Base-by-base conservation (phyloP, 305 asterid genomes). In the Plantago coronopus region DNA sequence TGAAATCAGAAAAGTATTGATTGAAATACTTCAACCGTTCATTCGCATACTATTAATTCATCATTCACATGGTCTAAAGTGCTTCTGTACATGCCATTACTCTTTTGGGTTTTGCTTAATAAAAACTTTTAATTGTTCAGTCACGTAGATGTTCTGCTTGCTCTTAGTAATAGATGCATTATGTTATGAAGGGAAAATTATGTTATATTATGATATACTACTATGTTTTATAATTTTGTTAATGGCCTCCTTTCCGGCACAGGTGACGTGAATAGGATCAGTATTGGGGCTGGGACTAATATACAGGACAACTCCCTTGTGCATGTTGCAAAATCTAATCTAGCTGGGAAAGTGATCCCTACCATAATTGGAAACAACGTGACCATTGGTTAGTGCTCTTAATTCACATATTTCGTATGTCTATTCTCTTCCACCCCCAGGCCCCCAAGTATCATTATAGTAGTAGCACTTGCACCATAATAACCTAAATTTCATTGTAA, bases 271-370 rank as follows among this genome's bases (percentile, higher is more conserved):
- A 90, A 90, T 76, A 73, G 75, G 69, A 88, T 88, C 66, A 73
- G 78, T 75, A 78, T 90, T 60, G 97, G 96, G 51, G 73, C 87
- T 67, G 89, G 96, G 70, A 83, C 95, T 65, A 88, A 90, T 66
- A 88, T 90, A 72, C 97, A 88, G 68, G 97, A 90, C 74, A 87
- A 90, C 75, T 79, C 95, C 70, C 80, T 90, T 57, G 91, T 90
- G 71, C 97, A 88, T 61, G 97, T 90, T 72, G 97, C 95, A 44
- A 88, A 88, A 82, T 72, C 91, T 50, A 88, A 85, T 64, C 19
- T 85, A 66, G 72, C 81, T 23, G 95, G 95, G 69, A 82, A 85
- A 54, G 96, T 72, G 46, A 79, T 83, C 48, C 97, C 96, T 45
- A 85, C 97, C 43, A 80, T 83, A 59, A 90, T 88, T 53, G 96